phyloP scores from a whole-genome alignment of 2,329 filamentous ascomycete species.

The Nothophoma quercina region DNA sequence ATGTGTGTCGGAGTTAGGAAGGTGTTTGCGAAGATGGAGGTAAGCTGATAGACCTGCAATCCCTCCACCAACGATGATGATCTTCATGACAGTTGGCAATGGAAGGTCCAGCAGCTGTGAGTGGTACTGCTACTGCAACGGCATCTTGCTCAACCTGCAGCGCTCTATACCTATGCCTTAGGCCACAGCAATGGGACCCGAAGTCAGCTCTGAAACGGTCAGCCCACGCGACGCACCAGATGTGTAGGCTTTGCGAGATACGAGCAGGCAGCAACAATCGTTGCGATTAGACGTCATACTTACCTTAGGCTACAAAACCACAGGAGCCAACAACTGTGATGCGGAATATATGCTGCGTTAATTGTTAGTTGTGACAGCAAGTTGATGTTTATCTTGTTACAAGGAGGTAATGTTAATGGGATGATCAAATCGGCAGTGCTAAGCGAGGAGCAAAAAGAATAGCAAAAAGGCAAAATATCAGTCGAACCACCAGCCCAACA shows the following conservation, averaged over 20 bases:
- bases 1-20: constrained; percentile 20
- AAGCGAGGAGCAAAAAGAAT: constrained; percentile 14
- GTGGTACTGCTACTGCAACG: background rate
- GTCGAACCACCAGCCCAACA: constrained; percentile 49
- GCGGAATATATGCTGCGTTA: background rate
- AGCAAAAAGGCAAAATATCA: constrained; percentile 36
- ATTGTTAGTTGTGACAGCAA: too few species aligned
- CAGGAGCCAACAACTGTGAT: background rate
- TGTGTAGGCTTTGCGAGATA: background rate
- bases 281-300: too few species aligned
- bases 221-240: background rate
- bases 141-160: background rate
- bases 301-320: too few species aligned
- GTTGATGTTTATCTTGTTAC: background rate
- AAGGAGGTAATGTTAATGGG: too few species aligned
- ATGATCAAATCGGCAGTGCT: too few species aligned
- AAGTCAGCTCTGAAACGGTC: background rate
- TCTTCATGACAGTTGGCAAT: constrained; percentile 4
- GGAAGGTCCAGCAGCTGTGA: background rate
- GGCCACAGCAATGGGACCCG: background rate
- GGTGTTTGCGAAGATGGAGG: constrained; percentile 36
- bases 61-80: constrained; percentile 26
- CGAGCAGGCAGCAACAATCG: constrained; percentile 1
- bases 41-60: constrained; percentile 27
- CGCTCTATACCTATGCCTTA: background rate